Evolutionary conservation across 352 stramenopile species (phyloP), one percentile per base, ranked within the genome.

Genomic region (Globisporangium lucens): DNA sequence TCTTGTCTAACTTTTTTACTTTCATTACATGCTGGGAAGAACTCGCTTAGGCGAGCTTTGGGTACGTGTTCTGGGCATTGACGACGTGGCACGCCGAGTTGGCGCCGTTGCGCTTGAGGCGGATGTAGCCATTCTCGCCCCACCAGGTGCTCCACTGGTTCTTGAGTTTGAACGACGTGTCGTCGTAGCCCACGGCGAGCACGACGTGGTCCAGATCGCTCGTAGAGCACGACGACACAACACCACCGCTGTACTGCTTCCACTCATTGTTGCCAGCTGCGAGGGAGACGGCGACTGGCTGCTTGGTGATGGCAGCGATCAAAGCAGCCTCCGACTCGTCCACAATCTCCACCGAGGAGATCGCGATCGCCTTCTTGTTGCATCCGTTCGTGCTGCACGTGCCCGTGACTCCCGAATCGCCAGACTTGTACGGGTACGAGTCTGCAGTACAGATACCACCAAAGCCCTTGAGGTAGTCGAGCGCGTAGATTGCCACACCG

Each of bases 51-150:
- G 51, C 10, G 3, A 70, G 59, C 24, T 55, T 67, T 41, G 65
- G 65, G 43, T 70, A 70, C 57, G 56, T 29, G 35, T 60, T 63
- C 38, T 70, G 43, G 24, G 17, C 36, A 41, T 70, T 70, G 56
- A 70, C 43, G 30, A 70, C 13, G 27, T 63, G 20, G 24, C 65
- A 70, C 15, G 61, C 61, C 15, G 61, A 66, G 46, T 36, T 66
- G 29, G 61, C 68, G 52, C 61, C 83, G 81, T 76, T 93, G 89
- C 12, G 89, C 7, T 86, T 72, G 27, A 98, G 77, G n/a, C 78
- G 76, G 57, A 98, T 92, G 80, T 94, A 98, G 63, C 91, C 91
- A 38, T 83, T 71, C 56, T 93, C 78, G 63, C 91, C 93, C 91
- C 91, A 51, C 43, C 43, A 51, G 17, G 43, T 51, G 17, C 43